Evolutionary conservation across 192 early-diverging fungal genomes (phyloP), one percentile per base, ranked within the genome.

Genomic region (Coemansia sp.): DNA sequence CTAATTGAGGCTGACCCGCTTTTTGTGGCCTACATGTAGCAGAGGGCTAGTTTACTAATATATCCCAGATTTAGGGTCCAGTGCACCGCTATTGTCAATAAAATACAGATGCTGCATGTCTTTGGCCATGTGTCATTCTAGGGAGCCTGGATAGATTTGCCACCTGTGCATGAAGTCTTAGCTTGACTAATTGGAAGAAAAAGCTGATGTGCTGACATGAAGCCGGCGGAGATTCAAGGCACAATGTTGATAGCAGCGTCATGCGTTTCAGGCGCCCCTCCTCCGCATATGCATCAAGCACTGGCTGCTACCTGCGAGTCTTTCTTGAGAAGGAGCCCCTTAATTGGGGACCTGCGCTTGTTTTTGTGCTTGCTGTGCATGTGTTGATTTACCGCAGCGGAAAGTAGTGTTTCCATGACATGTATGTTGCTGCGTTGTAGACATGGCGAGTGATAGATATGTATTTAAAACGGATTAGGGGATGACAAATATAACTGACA

Each of bases 1-100:
- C 27, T 27, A 27, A 27, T 27, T 27, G 75, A 76, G 53, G 36
- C 53, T 32, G 62, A 70, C 24, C 58, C 67, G 1, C 51, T 46
- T 15, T 31, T 74, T 7, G 17, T 45, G 19, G 34, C 12, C 32
- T 60, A 74, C 41, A 64, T 19, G 24, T 2, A 46, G 1, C n/a
- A 50, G 46, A 50, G 19, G 9, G 46, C 29, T 34, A 6, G 15
- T 7, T 58, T 58, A 17, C 55, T 2, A 13, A 29, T 58, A 4
- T 34, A 34, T 31, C 34, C 31, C 15, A 17, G 17, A 31, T 58
- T 34, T 58, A 58, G 55, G 55, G 55, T 6, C 17, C 36, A 38
- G 7, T 38, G 7, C 36, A 9, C 36, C 36, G 7, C 2, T 38
- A 38, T 38, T 38, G 36, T 38, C 36, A 38, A 38, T 38, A 38